Conservation (phyloP, 768 basidiomycete species). For the Sporobolomyces phaffii region DNA sequence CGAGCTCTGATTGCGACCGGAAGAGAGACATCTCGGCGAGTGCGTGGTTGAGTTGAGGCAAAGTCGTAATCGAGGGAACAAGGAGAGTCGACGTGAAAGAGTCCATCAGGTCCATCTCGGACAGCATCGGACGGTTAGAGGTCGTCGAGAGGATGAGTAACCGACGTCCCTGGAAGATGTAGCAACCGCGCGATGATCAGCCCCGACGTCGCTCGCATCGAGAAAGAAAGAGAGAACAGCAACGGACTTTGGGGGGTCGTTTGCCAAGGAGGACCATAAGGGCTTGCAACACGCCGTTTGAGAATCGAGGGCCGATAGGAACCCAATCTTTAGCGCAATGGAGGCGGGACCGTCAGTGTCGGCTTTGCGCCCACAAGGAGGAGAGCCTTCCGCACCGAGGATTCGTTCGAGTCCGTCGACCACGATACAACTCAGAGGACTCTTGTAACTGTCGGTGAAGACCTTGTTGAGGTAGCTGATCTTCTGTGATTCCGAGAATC, state of each 20-base stretch:
- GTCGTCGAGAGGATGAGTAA: constrained; percentile 87
- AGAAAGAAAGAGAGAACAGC: background rate
- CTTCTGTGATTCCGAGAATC: constrained; percentile 86
- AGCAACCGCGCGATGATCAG: no score
- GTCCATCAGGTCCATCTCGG: constrained; percentile 81
- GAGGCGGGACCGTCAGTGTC: background rate
- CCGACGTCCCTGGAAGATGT: constrained; percentile 69
- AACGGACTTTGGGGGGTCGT: constrained; percentile 78
- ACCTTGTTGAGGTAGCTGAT: constrained; percentile 83
- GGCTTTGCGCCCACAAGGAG: no score
- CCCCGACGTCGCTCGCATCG: background rate
- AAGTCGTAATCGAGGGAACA: constrained; percentile 70
- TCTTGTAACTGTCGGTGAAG: constrained; percentile 94
- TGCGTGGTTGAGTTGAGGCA: constrained; percentile 67
- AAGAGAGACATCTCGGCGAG: constrained; percentile 76
- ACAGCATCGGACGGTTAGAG: constrained; percentile 74
- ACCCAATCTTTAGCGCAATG: constrained; percentile 68
- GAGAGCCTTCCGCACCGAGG: constrained; percentile 58
- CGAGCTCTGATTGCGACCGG: constrained; percentile 54
- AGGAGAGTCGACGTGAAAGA: constrained; percentile 80
- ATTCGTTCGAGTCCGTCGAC: constrained; percentile 91
- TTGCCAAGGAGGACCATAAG: constrained; percentile 79
- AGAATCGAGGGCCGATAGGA: constrained; percentile 92
- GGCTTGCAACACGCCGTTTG: constrained; percentile 84
- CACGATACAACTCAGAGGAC: constrained; percentile 89